Evolutionary conservation across 495 filamentous ascomycete genomes (phyloP).

Genomic region (Neurospora hispaniola): DNA sequence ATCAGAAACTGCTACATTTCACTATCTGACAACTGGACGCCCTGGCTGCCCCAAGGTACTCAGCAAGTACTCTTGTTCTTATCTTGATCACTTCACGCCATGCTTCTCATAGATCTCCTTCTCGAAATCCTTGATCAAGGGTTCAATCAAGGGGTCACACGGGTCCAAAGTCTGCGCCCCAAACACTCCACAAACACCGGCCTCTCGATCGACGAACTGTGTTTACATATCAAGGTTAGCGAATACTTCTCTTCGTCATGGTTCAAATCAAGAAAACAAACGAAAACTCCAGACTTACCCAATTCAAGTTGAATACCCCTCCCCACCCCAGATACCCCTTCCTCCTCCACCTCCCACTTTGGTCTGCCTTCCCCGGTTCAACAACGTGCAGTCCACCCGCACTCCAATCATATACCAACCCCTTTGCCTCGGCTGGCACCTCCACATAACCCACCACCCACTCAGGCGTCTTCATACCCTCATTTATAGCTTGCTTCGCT

Average conservation of each 20-base stretch:
- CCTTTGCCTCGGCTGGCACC: constrained; percentile 3
- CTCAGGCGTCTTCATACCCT: constrained; percentile 7
- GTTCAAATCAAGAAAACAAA: neutral
- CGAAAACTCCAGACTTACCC: constrained; percentile 15
- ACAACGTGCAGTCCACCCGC: constrained; percentile 22
- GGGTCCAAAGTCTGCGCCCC: constrained; percentile 19
- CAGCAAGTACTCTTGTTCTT: no score
- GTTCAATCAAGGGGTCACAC: constrained; percentile 14
- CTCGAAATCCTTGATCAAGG: constrained; percentile 23
- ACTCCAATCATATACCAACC: constrained; percentile 19
- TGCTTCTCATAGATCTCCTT: constrained; percentile 18
- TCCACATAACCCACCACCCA: constrained; percentile 20
- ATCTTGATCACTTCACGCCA: neutral
- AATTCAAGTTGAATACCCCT: constrained; percentile 21
- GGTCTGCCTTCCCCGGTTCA: constrained; percentile 1
- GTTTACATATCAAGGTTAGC: constrained; percentile 2
- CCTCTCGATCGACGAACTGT: constrained; percentile 25
- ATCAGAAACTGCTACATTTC: no score
- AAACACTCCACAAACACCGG: constrained; percentile 25
- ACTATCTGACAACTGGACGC: no score
- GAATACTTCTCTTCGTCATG: neutral
- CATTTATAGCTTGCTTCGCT: constrained; percentile 11
- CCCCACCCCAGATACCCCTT: constrained; percentile 27
- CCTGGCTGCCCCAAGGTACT: no score
- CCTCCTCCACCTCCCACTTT: constrained; percentile 9